Evolutionary conservation across 2,329 filamentous ascomycete genomes (phyloP).

Genomic region (Monilinia fructicola): DNA sequence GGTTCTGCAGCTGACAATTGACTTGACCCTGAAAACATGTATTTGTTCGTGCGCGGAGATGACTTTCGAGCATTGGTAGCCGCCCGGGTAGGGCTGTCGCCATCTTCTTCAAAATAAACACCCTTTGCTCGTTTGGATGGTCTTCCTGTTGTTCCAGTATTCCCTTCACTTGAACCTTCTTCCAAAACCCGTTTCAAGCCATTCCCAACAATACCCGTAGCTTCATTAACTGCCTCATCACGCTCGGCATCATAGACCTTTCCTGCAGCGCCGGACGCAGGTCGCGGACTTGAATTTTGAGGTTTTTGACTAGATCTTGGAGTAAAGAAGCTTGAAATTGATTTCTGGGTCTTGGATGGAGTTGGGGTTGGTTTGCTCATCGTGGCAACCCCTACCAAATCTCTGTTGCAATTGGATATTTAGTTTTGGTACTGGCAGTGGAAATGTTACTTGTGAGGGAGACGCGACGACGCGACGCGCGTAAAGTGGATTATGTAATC

Average conservation of each 20-base stretch:
- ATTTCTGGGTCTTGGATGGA: constrained; percentile 61
- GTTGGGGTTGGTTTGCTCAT: constrained; percentile 35
- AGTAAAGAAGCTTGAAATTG: constrained; percentile 83
- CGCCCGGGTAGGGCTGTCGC: constrained; percentile 44
- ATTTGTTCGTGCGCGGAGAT: constrained; percentile 51
- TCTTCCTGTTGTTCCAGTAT: constrained; percentile 43
- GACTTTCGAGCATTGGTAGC: constrained; percentile 44
- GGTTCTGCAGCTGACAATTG: constrained; percentile 29
- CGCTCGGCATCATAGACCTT: constrained; percentile 38
- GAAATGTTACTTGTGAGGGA: background rate
- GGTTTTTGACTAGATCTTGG: constrained; percentile 45
- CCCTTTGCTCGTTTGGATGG: constrained; percentile 49
- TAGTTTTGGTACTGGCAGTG: background rate
- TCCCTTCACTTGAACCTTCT: constrained; percentile 48
- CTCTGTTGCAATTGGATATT: background rate
- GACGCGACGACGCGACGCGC: constrained; percentile 21
- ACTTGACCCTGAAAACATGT: constrained; percentile 50
- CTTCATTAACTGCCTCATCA: constrained; percentile 29
- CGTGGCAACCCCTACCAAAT: background rate
- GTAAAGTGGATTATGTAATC: constrained; percentile 23
- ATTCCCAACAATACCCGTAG: constrained; percentile 27
- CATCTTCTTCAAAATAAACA: constrained; percentile 41
- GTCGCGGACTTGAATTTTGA: constrained; percentile 39
- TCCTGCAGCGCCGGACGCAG: constrained; percentile 27
- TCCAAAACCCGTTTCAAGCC: constrained; percentile 52